Evolutionary conservation across 305 asterid species (phyloP), one percentile per base, ranked within the genome.

Genomic region (Rubia tinctorum): DNA sequence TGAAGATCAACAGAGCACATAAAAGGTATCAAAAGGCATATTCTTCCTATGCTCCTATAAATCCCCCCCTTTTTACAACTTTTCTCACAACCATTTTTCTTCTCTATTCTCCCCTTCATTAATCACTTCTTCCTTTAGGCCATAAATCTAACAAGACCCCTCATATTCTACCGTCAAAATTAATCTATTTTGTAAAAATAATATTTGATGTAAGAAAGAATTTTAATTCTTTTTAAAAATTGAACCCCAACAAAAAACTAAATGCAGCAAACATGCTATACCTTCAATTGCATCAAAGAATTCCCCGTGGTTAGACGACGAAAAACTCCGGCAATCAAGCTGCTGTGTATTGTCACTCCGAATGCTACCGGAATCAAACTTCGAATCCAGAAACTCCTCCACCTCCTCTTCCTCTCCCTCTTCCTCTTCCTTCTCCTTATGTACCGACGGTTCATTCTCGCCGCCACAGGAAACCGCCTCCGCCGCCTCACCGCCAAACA

Each of bases 261-360:
- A 30, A 11, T 15, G 13, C 0, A 62, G 43, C 17, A 27, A 30
- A 53, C 9, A 34, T 27, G 11, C 13, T 34, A 11, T 39, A 23
- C 42, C 40, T 62, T 62, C 20, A 62, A 18, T 42, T 62, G 98
- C 97, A 76, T 92, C 97, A 56, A 88, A 88, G 72, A 88, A 92
- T 40, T 90, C 96, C 72, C 91, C 91, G 55, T 79, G 89, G 58
- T 81, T 80, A 25, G 94, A 87, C 39, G 97, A 89, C 39, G 71
- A 81, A 74, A 80, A 81, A 84, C 98, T 89, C 73, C 84, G 84
- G 72, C 86, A 63, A 64, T 88, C 96, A 67, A 75, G 20, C 69
- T 80, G 91, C 71, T 78, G 77, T 66, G 80, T 86, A 68, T 53
- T 73, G 73, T 66, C 84, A 82, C 82, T 81, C 72, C 68, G 83